Conservation (phyloP, 106 monocot genomes). For the Platanthera zijinensis region DNA sequence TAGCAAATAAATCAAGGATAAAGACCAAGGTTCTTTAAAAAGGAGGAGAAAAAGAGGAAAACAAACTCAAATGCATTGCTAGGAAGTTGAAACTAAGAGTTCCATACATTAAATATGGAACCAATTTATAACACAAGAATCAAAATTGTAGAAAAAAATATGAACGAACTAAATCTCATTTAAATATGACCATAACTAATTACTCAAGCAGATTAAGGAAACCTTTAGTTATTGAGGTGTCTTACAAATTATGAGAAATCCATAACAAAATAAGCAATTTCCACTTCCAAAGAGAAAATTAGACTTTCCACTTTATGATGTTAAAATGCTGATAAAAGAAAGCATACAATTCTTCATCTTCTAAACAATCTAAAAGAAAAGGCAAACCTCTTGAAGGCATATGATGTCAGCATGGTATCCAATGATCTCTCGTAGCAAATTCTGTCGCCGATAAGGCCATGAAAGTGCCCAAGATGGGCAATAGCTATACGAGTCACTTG, state of each 20-base stretch:
- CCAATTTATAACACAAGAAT: not conserved
- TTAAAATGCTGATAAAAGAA: not conserved
- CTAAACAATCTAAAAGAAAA: not conserved
- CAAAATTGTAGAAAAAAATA: not conserved
- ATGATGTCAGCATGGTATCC: constrained; percentile 96
- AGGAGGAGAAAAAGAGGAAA: not conserved
- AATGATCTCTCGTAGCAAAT: constrained; percentile 87
- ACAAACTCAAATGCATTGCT: not conserved
- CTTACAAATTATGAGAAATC: not conserved
- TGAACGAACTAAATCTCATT: not conserved
- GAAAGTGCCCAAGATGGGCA: constrained; percentile 98
- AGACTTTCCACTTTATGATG: not conserved
- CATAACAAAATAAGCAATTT: not conserved
- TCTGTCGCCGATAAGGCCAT: constrained; percentile 92
- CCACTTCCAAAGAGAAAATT: not conserved
- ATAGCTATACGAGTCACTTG: constrained; percentile 76
- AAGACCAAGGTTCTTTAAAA: too few relatives aligned
- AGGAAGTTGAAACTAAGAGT: too few relatives aligned
- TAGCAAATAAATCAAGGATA: not conserved
- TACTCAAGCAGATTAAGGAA: not conserved
- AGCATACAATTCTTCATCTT: not conserved
- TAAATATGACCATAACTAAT: not conserved
- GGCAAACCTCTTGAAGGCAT: constrained; percentile 95
- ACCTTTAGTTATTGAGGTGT: not conserved
- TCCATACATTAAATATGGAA: not conserved